Evolutionary conservation across 768 basidiomycete genomes (phyloP), one percentile per base, ranked within the genome.

Genomic region (Leccinellum rugosiceps): DNA sequence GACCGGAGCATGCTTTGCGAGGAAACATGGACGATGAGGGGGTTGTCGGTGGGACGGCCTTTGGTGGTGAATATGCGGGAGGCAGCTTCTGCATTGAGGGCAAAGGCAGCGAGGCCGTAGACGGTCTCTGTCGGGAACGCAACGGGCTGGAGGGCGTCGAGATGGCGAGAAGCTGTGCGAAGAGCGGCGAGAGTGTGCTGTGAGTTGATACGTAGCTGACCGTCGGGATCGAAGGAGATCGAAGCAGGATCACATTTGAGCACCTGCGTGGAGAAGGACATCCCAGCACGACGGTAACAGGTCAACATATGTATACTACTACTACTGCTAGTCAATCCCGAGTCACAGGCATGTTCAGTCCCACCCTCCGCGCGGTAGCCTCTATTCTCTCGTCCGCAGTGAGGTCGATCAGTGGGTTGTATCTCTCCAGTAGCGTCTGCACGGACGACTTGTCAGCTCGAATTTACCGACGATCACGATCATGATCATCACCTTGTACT

Each of bases 91-190:
- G 80, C 61, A 64, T 84, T 76, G 46, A 93, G 75, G 0, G 96
- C 94, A 21, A 86, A 74, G 0, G 94, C 97, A 28, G 91, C 97
- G n/a, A 99, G 84, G 1, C 97, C 97, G 72, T 98, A 99, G 11
- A 99, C 97, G 0, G 97, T 98, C 74, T 99, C 97, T 30, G 97
- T 98, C 0, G 97, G 96, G 68, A 99, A 91, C 0, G 88, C 95
- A 55, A 98, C 88, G 21, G 83, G 78, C 56, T 83, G 76, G 15
- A 72, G 64, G 23, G 74, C 74, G 32, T 79, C 63, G 47, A 78
- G 79, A 55, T 81, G 78, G 55, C 77, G 75, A 6, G 84, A 75
- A 1, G 90, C 92, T 19, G 69, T 65, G 50, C 78, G 68, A 58
- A 93, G 75, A 19, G 86, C 80, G 25, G 75, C 67, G 19, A 75